A percentile compares a stretch with the other conserved stretches of the same genome.
These are phyloP conservation scores for Claviceps paspali DNA, from an alignment of 2,329 filamentous ascomycete genomes.

Conservation along the genomic window DNA sequence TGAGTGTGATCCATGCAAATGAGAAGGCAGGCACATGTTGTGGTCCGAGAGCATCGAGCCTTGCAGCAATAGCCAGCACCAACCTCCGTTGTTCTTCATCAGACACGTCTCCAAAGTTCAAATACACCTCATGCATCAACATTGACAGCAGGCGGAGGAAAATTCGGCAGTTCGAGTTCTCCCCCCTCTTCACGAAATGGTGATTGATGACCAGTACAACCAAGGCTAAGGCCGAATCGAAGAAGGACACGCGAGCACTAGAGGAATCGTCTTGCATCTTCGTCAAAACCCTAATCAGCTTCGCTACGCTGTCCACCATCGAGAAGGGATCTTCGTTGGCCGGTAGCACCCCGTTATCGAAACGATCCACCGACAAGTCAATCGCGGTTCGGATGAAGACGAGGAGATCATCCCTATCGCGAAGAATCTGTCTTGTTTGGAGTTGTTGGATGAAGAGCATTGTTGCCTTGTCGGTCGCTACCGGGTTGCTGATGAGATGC, in stretches of 20 bases:
- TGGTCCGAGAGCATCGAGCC: constrained; percentile 61
- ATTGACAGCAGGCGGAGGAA: constrained; percentile 84
- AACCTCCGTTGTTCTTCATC: constrained; percentile 53
- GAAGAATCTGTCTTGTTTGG: constrained; percentile 57
- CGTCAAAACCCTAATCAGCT: constrained; percentile 62
- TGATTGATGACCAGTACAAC: constrained; percentile 69
- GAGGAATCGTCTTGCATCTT: constrained; percentile 52
- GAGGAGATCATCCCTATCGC: constrained; percentile 59
- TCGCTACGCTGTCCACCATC: constrained; percentile 66
- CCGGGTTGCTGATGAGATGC: constrained; percentile 62
- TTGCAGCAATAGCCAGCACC: constrained; percentile 54
- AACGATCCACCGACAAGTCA: constrained; percentile 63
- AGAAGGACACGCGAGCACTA: constrained; percentile 50
- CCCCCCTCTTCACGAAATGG: constrained; percentile 66
- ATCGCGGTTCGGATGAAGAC: constrained; percentile 69
- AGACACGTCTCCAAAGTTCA: constrained; percentile 39
- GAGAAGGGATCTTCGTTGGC: constrained; percentile 42
- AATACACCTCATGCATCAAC: constrained; percentile 60
- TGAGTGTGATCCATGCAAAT: constrained; percentile 69
- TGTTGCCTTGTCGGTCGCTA: constrained; percentile 55
- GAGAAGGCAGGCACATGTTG: constrained; percentile 65
- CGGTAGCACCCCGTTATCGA: constrained; percentile 53
- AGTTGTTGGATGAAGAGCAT: constrained; percentile 73
- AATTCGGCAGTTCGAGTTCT: constrained; percentile 72
- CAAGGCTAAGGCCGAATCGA: constrained; percentile 67